phyloP scores from a whole-genome alignment of 805 yeast species.

The Kodamaea leandrae region DNA sequence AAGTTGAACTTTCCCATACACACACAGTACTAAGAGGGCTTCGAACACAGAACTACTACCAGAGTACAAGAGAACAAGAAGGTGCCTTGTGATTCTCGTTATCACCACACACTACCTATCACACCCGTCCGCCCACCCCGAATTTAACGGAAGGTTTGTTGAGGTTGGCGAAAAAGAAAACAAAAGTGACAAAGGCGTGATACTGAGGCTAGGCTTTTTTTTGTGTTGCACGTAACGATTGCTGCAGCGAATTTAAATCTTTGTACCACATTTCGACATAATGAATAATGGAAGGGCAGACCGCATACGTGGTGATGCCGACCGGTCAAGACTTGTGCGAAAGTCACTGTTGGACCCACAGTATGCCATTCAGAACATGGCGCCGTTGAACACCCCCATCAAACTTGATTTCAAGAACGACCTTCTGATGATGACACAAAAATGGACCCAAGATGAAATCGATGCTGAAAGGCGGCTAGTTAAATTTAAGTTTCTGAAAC shows the following conservation, averaged over 20 bases:
- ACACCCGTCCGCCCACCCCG: no score
- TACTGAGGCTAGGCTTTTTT: neutral
- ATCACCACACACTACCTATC: no score
- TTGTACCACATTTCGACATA: no score
- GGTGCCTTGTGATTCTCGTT: no score
- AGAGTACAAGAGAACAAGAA: no score
- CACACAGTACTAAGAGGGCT: no score
- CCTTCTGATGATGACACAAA: conserved; percentile 33
- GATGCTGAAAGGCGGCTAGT: conserved; percentile 47
- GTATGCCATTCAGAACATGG: conserved; percentile 11
- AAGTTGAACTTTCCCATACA: no score
- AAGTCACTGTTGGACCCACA: conserved; percentile 25
- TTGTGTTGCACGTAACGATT: neutral
- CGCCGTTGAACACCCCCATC: conserved; percentile 27
- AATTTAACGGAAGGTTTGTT: conserved; percentile 70
- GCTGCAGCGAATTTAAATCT: neutral
- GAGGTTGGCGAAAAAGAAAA: conserved; percentile 79
- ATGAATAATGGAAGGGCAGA: no score
- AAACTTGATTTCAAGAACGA: conserved; percentile 29
- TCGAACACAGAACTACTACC: no score
- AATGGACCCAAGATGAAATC: conserved; percentile 49
- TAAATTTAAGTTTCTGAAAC: conserved; percentile 38
- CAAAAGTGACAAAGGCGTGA: conserved; percentile 72
- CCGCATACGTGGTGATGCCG: neutral
- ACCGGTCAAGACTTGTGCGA: conserved; percentile 12